Conservation (phyloP, 179 eudicot genomes). For the Silene vulgaris region DNA sequence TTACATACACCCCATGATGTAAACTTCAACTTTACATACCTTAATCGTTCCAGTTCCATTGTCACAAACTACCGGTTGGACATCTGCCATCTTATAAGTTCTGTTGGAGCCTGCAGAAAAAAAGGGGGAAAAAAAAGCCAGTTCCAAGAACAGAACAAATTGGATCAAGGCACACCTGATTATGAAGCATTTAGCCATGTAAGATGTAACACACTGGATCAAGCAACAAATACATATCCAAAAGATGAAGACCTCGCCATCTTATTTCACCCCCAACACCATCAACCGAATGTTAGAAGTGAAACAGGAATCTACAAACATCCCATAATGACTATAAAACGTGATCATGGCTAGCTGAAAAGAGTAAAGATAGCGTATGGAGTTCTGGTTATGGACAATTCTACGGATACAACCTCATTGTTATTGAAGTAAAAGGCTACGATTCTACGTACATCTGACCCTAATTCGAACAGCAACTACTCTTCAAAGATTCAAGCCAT, state of each 20-base stretch:
- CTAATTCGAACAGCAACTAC: too few species aligned
- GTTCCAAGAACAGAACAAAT: neutral
- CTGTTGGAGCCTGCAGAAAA: neutral
- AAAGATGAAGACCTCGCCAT: neutral
- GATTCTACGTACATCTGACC: too few species aligned
- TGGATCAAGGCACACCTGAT: neutral
- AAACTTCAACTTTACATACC: neutral
- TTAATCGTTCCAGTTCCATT: slow-evolving; percentile 25
- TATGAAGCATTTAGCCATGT: neutral
- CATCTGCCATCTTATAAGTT: slow-evolving; percentile 7
- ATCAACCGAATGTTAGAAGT: neutral
- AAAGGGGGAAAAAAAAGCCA: neutral
- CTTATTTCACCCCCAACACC: neutral
- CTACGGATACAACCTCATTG: too few species aligned
- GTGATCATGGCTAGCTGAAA: too few species aligned
- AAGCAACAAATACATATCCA: neutral
- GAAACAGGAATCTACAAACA: too few species aligned
- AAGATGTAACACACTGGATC: neutral
- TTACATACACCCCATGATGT: neutral
- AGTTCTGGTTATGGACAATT: too few species aligned
- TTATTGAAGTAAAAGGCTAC: too few species aligned
- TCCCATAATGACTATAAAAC: too few species aligned
- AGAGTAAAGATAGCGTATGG: too few species aligned
- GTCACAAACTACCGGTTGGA: slow-evolving; percentile 36
- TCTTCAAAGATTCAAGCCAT: too few species aligned